Percentiles rank a stretch among this genome's conserved stretches.
Evolutionary conservation across 805 yeast species (phyloP).

Genomic region (Monosporozyma siamensis): DNA sequence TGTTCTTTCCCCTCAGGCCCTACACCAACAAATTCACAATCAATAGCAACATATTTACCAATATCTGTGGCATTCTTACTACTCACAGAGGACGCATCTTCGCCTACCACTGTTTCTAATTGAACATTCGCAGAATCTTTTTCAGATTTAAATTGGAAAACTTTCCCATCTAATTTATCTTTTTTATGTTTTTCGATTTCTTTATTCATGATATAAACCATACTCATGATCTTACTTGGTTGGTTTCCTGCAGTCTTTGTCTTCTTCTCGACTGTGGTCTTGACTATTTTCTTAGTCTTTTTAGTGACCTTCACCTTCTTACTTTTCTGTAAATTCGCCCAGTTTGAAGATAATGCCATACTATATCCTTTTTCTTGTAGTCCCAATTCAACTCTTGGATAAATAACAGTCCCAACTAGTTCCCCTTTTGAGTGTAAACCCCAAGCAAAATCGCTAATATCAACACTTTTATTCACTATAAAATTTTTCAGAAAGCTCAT

Average conservation of each 20-base stretch:
- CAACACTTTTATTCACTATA: too few species aligned
- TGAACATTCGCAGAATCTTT: background rate
- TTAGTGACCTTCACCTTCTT: slow-evolving; percentile 11
- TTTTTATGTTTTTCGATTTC: slow-evolving; percentile 20
- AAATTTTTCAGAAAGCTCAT: slow-evolving; percentile 1
- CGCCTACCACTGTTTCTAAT: slow-evolving; percentile 1
- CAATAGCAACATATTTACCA: slow-evolving; percentile 75
- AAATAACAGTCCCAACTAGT: background rate
- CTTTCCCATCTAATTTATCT: slow-evolving; percentile 18
- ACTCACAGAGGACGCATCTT: slow-evolving; percentile 1
- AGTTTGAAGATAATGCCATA: slow-evolving; percentile 32
- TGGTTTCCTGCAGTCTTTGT: slow-evolving; percentile 5
- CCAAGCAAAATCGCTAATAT: too few species aligned
- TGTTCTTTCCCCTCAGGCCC: slow-evolving; percentile 64
- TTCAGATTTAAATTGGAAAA: slow-evolving; percentile 13
- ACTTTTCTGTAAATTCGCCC: slow-evolving; percentile 25
- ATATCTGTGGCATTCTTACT: slow-evolving; percentile 33
- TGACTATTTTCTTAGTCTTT: slow-evolving; percentile 3
- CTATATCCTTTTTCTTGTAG: background rate
- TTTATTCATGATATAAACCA: slow-evolving; percentile 26
- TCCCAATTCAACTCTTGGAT: background rate
- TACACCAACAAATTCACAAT: slow-evolving; percentile 91
- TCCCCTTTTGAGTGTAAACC: too few species aligned
- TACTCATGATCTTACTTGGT: slow-evolving; percentile 19
- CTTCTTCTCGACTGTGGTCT: slow-evolving; percentile 1